Percentiles rank a stretch among this genome's conserved stretches.
Evolutionary conservation across 441 rosid species (phyloP).

Genomic region (Rhodomyrtus psidioides): DNA sequence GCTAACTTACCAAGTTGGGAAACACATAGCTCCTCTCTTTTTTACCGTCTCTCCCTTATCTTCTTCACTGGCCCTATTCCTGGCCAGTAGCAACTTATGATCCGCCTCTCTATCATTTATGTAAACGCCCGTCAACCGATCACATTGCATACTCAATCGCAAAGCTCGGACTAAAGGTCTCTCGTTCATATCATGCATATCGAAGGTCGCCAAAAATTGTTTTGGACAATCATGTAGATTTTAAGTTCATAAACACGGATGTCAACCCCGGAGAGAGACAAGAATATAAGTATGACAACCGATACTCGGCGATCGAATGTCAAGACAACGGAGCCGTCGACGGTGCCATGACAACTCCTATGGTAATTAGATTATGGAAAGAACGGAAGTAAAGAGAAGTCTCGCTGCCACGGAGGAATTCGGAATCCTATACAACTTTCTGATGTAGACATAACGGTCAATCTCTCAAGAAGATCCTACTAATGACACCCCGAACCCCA

Average conservation of each 20-base stretch:
- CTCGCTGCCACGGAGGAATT: not conserved
- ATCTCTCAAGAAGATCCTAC: not conserved
- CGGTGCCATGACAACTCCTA: not conserved
- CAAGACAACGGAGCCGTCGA: not conserved
- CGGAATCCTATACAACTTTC: not conserved
- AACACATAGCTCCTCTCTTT: not conserved
- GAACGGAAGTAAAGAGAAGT: not conserved
- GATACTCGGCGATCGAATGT: fast-evolving
- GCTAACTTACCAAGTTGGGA: not conserved
- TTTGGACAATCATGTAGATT: not conserved
- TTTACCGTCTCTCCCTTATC: not conserved
- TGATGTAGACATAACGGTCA: not conserved
- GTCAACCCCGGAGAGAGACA: not conserved
- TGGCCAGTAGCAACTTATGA: not conserved
- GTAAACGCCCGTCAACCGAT: not conserved
- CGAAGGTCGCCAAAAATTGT: too few species aligned
- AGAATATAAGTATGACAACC: not conserved
- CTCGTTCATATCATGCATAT: too few species aligned
- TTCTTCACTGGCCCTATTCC: not conserved
- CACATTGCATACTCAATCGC: not conserved
- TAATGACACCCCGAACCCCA: not conserved
- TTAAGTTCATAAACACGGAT: not conserved
- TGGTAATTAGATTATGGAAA: not conserved
- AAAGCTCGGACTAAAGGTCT: not conserved
- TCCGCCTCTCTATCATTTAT: not conserved